These are phyloP conservation scores for Corylus heterophylla DNA, from an alignment of 306 rosid genomes.

Conservation along the genomic window DNA sequence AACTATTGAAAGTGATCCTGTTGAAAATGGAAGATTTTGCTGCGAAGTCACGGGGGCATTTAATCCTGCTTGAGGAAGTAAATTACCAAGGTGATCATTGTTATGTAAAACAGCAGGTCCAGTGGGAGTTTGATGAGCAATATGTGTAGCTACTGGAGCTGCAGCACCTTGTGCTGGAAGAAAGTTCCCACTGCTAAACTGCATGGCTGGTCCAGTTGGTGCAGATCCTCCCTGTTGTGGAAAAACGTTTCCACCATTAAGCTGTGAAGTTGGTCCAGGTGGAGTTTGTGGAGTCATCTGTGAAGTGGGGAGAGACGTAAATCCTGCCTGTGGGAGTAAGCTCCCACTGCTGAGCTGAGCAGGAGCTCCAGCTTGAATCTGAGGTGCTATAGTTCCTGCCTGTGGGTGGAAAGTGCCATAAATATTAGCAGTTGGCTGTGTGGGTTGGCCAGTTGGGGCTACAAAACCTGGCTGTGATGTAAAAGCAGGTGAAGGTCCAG, in stretches of 20 bases:
- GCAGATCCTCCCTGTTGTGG: constrained; percentile 53
- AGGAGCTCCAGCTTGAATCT: constrained; percentile 54
- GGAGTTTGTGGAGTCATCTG: constrained; percentile 52
- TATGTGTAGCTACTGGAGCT: constrained; percentile 30
- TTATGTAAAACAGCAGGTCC: constrained; percentile 35
- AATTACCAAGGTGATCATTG: constrained; percentile 41
- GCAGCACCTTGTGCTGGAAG: constrained; percentile 30
- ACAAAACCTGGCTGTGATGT: constrained; percentile 50
- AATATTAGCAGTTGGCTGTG: constrained; percentile 49
- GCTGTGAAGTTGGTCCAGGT: constrained; percentile 49
- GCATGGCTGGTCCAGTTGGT: constrained; percentile 45
- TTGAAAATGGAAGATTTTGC: constrained; percentile 42
- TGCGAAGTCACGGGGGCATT: constrained; percentile 47
- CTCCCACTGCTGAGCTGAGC: constrained; percentile 57
- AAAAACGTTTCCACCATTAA: constrained; percentile 42
- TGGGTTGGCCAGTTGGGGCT: constrained; percentile 45
- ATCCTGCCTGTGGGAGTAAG: constrained; percentile 51
- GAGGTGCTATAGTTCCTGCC: constrained; percentile 46
- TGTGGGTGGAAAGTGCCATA: constrained; percentile 53
- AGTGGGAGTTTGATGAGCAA: constrained; percentile 44
- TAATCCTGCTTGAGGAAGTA: constrained; percentile 43
- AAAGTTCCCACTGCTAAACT: constrained; percentile 48
- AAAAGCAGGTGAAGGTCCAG: constrained; percentile 49
- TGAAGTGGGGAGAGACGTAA: constrained; percentile 46
- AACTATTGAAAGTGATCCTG: constrained; percentile 47